Base-by-base conservation (phyloP, 805 yeast genomes). In the Kodamaea lidongshanica region DNA sequence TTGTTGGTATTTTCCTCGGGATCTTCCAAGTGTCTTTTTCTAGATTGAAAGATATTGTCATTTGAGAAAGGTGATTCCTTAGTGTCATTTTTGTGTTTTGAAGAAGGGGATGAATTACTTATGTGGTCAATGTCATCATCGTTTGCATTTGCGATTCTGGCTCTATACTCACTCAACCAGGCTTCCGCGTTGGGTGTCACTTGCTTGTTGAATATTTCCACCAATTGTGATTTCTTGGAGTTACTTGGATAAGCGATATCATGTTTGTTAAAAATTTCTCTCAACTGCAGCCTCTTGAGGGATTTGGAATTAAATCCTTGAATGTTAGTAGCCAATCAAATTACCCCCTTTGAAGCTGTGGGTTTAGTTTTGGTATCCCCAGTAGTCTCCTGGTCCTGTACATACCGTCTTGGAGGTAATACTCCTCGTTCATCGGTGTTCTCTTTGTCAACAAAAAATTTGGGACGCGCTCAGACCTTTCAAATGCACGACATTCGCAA, bases 141-240 rank as follows among this genome's bases (percentile, higher is more conserved):
- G 16, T n/a, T 10, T n/a, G 16, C 26, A 10, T 23, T 14, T 7
- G 19, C 6, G 9, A 13, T 21, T 11, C 44, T 35, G 12, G 38
- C 23, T 10, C 42, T 37, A 27, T 49, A 49, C 8, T 56, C 48
- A 6, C 48, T 50, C 32, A 72, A 54, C 20, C 72, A 52, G 24
- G 54, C 44, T 0, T 58, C 55, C 2, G 80, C 61, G 7, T 60
- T 54, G 2, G 82, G 76, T 10, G 57, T 59, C 28, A 84, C 58
- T 6, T 76, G 52, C 4, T 61, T 51, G n/a, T 70, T 59, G 54
- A 77, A 84, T n/a, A 79, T 45, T n/a, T 58, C 56, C 2, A 86
- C 54, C 35, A 87, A 63, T 8, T 73, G 76, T 5, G 71, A 56
- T 52, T 89, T 89, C 48, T 78, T 83, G 5, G 87, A 79, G 26